phyloP scores from a whole-genome alignment of 306 rosid genomes.

The Argentina anserina region DNA sequence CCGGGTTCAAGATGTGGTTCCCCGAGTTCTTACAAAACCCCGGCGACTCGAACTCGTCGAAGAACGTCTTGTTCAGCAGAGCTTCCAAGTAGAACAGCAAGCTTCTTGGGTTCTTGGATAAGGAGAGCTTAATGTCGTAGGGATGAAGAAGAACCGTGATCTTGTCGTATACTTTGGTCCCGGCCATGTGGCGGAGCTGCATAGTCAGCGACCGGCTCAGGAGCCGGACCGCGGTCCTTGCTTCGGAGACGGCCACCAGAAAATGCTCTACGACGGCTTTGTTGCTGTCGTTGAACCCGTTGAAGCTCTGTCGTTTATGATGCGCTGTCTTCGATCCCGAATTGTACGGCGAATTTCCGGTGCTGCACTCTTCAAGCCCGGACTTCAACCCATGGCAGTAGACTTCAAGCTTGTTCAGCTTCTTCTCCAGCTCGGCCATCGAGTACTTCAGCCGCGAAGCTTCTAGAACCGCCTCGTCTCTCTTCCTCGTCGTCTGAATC shows the following conservation, averaged over 20 bases:
- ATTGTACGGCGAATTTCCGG: slow-evolving; percentile 17
- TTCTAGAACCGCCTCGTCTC: slow-evolving; percentile 73
- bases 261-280: slow-evolving; percentile 47
- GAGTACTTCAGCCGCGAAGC: slow-evolving; percentile 77
- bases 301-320: background rate
- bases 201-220: slow-evolving; percentile 64
- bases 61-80: slow-evolving; percentile 59
- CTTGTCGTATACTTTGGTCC: slow-evolving; percentile 61
- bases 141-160: slow-evolving; percentile 64
- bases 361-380: slow-evolving; percentile 69
- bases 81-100: slow-evolving; percentile 66
- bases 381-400: slow-evolving; percentile 75
- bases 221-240: slow-evolving; percentile 54
- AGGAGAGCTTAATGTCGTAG: slow-evolving; percentile 54
- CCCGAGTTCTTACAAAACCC: slow-evolving; percentile 61
- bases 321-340: slow-evolving; percentile 3
- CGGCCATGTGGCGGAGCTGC: slow-evolving; percentile 78
- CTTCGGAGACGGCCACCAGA: slow-evolving; percentile 61
- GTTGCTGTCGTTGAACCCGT: slow-evolving; percentile 14
- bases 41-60: slow-evolving; percentile 75
- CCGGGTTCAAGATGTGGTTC: slow-evolving; percentile 54
- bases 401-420: slow-evolving; percentile 78
- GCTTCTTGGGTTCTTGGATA: slow-evolving; percentile 59
- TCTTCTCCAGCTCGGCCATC: slow-evolving; percentile 81
- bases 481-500: slow-evolving; percentile 63